A percentile compares a stretch with the other conserved stretches of the same genome.
phyloP scores from a whole-genome alignment of 176 grass and related monocot species.

The Melocanna baccifera region DNA sequence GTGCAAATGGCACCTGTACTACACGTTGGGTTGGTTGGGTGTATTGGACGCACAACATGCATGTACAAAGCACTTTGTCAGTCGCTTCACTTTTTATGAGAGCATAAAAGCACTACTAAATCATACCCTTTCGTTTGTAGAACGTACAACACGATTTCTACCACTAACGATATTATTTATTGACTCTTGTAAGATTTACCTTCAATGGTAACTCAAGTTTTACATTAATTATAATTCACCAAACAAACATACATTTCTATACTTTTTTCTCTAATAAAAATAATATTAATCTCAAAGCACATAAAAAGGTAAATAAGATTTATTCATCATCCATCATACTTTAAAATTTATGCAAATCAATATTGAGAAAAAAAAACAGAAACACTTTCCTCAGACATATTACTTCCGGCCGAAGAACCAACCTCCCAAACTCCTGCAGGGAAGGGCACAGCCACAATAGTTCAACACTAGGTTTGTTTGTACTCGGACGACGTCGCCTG shows the following conservation, averaged over 20 bases:
- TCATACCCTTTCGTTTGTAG: neutral
- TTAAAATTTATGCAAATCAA: too few species aligned
- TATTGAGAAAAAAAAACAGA: too few species aligned
- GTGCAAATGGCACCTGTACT: neutral
- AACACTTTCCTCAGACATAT: too few species aligned
- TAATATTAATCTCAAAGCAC: too few species aligned
- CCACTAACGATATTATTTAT: neutral
- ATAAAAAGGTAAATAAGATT: too few species aligned
- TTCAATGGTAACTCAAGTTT: neutral
- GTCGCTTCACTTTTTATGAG: neutral
- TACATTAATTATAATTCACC: neutral
- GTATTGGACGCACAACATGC: neutral
- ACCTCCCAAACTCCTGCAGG: neutral
- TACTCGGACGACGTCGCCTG: neutral
- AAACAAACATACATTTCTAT: too few species aligned
- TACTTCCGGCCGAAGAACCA: neutral
- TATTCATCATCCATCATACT: too few species aligned
- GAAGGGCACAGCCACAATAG: neutral
- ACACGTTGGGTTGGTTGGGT: neutral
- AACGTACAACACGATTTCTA: neutral
- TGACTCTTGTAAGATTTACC: neutral
- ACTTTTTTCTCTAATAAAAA: too few species aligned
- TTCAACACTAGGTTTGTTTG: neutral
- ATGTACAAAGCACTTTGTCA: neutral
- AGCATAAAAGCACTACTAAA: neutral